Conservation (phyloP, 2,329 filamentous ascomycete species). For the Ophiostoma ips region DNA sequence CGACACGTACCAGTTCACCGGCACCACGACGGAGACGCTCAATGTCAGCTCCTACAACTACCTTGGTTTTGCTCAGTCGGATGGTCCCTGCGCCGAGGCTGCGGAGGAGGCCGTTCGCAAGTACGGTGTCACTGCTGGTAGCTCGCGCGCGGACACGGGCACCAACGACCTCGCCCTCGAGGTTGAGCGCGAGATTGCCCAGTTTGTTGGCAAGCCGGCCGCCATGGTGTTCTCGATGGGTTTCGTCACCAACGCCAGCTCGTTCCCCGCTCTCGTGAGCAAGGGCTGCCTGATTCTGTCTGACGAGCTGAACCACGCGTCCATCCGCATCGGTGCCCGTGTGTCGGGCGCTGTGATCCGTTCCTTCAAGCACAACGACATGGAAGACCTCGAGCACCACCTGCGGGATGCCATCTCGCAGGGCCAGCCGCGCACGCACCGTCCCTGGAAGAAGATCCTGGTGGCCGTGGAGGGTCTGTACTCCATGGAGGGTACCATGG, state of each 20-base stretch:
- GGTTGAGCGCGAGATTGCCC: slow-evolving; percentile 77
- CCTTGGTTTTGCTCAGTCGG: slow-evolving; percentile 92
- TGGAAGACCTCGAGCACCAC: slow-evolving; percentile 70
- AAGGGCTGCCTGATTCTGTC: slow-evolving; percentile 93
- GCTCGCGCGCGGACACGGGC: slow-evolving; percentile 69
- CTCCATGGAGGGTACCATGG: slow-evolving; percentile 99
- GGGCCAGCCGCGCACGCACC: slow-evolving; percentile 93
- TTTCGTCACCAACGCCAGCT: slow-evolving; percentile 86
- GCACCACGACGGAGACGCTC: slow-evolving; percentile 82
- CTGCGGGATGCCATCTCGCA: slow-evolving; percentile 89
- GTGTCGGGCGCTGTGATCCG: slow-evolving; percentile 88
- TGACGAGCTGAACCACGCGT: slow-evolving; percentile 95
- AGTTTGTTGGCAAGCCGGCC: slow-evolving; percentile 85
- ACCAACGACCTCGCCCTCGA: slow-evolving; percentile 79
- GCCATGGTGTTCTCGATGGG: slow-evolving; percentile 99
- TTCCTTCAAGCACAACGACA: slow-evolving; percentile 97
- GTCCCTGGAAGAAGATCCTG: slow-evolving; percentile 98
- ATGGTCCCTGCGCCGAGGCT: slow-evolving; percentile 88
- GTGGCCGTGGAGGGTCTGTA: slow-evolving; percentile 94
- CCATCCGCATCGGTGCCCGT: slow-evolving; percentile 88
- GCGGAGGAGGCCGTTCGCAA: slow-evolving; percentile 75
- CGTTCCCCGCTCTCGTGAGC: slow-evolving; percentile 81
- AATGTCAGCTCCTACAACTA: slow-evolving; percentile 99
- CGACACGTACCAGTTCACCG: slow-evolving; percentile 73
- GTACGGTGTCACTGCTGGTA: slow-evolving; percentile 72